Base-by-base conservation (phyloP, 768 basidiomycete species). In the Pleurotus cornucopiae region DNA sequence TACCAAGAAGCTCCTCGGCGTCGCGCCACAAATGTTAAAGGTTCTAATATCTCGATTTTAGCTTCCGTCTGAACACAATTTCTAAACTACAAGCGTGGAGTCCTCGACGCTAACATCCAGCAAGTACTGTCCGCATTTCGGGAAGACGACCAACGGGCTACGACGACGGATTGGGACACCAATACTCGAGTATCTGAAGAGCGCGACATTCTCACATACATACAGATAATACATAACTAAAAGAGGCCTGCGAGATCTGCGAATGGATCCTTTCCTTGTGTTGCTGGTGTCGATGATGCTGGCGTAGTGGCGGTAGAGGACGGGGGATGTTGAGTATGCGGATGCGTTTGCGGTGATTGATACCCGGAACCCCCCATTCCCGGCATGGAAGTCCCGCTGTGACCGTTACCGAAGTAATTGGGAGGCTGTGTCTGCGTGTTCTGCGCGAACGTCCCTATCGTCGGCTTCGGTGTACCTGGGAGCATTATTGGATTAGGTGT, bases 161-260 rank as follows among this genome's bases (percentile, higher is more conserved):
- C 30, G 30, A 34, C 30, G 7, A 34, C 30, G 30, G 30, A 9
- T 34, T 34, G 11, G 30, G 30, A 9, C 9, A 34, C 30, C 11
- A 34, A 7, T 9, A 9, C 6, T 34, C 9, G 30, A 34, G 30
- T 34, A 34, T 34, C 9, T 34, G 30, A 34, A 34, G 30, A 11
- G 30, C 30, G 30, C 11, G 30, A 34, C 30, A 9, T 9, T 34
- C 30, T 34, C 30, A 34, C 30, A 34, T 11, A 34, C 9, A 34
- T 21, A 44, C 43, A 21, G 43, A 44, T 44, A 20, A 21, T 14
- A 39, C n/a, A 11, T n/a, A 18, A 53, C 64, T 57, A 93, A 67
- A 93, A 91, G 54, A 93, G 69, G 16, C 86, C 86, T 2, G 79
- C 89, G 37, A 93, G 75, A 71, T 93, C 91, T 5, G 89, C 89